These are phyloP conservation scores for Cerrena zonata DNA, from an alignment of 1,284 basidiomycete species.

Conservation along the genomic window DNA sequence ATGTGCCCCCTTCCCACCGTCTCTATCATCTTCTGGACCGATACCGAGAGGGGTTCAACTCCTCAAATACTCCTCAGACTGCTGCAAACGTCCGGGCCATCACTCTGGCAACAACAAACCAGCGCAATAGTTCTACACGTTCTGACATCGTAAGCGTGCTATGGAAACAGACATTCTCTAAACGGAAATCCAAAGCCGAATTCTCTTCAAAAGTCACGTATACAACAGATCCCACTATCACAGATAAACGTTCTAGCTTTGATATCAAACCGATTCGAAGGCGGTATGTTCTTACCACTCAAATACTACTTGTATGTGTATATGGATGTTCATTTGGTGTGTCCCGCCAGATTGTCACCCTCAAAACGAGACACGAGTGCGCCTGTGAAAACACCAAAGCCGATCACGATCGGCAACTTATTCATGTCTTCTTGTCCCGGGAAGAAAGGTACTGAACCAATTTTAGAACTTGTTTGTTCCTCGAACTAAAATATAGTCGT, in stretches of 20 bases:
- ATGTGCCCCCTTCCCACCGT: slow-evolving; percentile 28
- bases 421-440: slow-evolving; percentile 91
- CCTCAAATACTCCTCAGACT: slow-evolving; percentile 3
- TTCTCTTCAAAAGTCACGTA: background rate
- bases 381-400: background rate
- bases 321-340: background rate
- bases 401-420: slow-evolving; percentile 71
- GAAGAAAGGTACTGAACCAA: slow-evolving; percentile 77
- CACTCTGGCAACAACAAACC: background rate
- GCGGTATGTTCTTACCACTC: background rate
- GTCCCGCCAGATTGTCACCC: background rate
- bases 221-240: background rate
- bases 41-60: slow-evolving; percentile 14
- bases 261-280: background rate
- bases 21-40: slow-evolving; percentile 26
- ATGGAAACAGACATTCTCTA: slow-evolving; percentile 12
- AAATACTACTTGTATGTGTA: background rate
- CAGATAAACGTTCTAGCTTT: background rate
- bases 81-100: slow-evolving; percentile 4
- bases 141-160: slow-evolving; percentile 10
- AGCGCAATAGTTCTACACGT: background rate
- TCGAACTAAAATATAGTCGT: too few species aligned
- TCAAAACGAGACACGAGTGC: background rate
- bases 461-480: too few species aligned
- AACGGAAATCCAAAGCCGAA: slow-evolving; percentile 2